Evolutionary conservation across 2,329 filamentous ascomycete genomes (phyloP), one percentile per base, ranked within the genome.

Genomic region (Aureobasidium zeae): DNA sequence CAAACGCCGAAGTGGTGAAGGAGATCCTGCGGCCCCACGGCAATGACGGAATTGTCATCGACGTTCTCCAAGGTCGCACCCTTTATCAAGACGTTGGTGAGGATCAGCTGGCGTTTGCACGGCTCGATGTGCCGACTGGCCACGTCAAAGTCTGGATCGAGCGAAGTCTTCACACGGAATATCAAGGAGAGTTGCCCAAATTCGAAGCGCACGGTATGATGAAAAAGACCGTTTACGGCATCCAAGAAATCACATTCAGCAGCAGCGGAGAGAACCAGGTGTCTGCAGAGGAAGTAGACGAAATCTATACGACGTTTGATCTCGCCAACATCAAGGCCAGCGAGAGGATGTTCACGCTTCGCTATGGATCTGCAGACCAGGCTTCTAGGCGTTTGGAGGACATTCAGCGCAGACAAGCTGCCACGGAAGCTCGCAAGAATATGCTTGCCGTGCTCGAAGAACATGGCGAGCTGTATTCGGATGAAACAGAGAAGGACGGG

Each of bases 241-340:
- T 45, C 11, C 26, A 39, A 12, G 28, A 38, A 16, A 38, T 15
- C 15, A 16, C 15, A 1, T 10, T 4, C 29, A 9, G 12, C 22
- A 15, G 16, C 12, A n/a, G 4, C 19, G 5, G 31, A 13, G 16
- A 20, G 21, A n/a, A 8, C 17, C 6, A 11, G 2, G 2, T 11
- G n/a, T 16, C 9, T 8, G 4, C 20, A 3, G 16, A 37, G 15
- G 42, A 45, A 20, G 17, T 10, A 5, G 22, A 15, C 2, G 33
- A 45, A 7, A 38, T 45, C 16, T 45, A 45, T 22, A 38, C 33
- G 5, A 45, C 43, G 7, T 37, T 45, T 16, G 34, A 33, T n/a
- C 35, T 38, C 2, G 43, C 43, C 8, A 45, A 45, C 34, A 10
- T 8, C 7, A 39, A 26, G n/a, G 43, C 43, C 11, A 24, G 30